Evolutionary conservation across 2,329 filamentous ascomycete species (phyloP).

Genomic region (Cercospora sesami): DNA sequence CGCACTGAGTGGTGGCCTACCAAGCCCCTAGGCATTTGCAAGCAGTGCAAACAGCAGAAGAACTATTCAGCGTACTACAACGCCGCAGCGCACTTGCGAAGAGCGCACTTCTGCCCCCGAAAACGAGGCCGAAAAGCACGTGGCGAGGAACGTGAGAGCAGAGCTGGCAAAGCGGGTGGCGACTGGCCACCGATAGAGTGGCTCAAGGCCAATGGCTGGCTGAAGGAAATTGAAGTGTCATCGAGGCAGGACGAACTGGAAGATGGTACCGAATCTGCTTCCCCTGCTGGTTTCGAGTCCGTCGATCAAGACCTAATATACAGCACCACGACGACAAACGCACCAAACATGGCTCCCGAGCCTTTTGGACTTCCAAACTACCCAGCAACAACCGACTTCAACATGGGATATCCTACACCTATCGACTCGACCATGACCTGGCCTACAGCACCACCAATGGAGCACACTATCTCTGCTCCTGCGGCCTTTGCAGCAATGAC

Average conservation of each 20-base stretch:
- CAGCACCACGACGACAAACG: not conserved
- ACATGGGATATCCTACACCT: constrained; percentile 27
- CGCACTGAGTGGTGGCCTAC: constrained; percentile 43
- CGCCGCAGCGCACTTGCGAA: constrained; percentile 82
- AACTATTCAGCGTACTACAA: constrained; percentile 92
- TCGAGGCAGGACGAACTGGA: constrained; percentile 14
- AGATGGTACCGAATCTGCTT: not conserved
- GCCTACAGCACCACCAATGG: constrained; percentile 24
- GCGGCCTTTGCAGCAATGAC: constrained; percentile 16
- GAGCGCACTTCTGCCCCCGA: constrained; percentile 79
- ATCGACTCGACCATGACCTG: constrained; percentile 20
- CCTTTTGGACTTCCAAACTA: constrained; percentile 14
- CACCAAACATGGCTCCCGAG: constrained; percentile 1
- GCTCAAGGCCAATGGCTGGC: constrained; percentile 58
- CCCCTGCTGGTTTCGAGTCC: not conserved
- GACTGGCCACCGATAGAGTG: constrained; percentile 62
- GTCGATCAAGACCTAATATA: not conserved
- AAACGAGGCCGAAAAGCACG: constrained; percentile 59
- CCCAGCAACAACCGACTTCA: constrained; percentile 21
- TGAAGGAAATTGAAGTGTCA: constrained; percentile 55
- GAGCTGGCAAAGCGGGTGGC: constrained; percentile 62
- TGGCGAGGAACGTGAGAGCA: constrained; percentile 54
- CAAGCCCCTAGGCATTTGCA: constrained; percentile 75
- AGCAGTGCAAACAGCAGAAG: constrained; percentile 74
- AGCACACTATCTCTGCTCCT: constrained; percentile 27